Evolutionary conservation across 306 rosid species (phyloP), one percentile per base, ranked within the genome.

Genomic region (Prunus davidiana): DNA sequence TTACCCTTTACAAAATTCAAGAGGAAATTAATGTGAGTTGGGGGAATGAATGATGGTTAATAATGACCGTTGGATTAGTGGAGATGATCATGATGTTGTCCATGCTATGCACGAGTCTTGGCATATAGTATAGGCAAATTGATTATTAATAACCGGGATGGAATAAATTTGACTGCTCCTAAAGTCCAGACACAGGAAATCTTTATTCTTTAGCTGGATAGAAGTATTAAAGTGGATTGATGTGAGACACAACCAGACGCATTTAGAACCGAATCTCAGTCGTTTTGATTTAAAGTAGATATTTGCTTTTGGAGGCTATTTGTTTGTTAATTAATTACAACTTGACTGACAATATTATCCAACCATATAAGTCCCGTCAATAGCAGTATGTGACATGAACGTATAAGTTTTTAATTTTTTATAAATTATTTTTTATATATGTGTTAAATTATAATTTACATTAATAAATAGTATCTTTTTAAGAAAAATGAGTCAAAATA

Each of bases 31-130:
- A 7, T 28, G 0, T 6, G 43, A 2, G 0, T 15, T 12, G 6
- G 5, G 11, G 74, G 63, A 25, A 58, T 25, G 61, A 13, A 50
- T 60, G 10, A 73, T 73, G 62, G 9, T 41, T 28, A 76, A 83
- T 79, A 50, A 83, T 67, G 65, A 55, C 64, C 81, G 22, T 83
- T 30, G 72, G 50, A 71, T 83, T 28, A 50, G 51, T 38, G 50
- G 62, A 47, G 43, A 28, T 24, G 41, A 32, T 24, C 15, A 71
- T 57, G 2, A 6, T 45, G 8, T 18, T 28, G 38, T 12, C 10
- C 30, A 61, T 16, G 67, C 1, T 9, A 10, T 3, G 15, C 25
- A 9, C 18, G 10, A 63, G 51, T 49, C 41, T 63, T n/a, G 1
- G 18, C 3, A 16, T 5, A 45, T 5, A 13, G 11, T 27, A 14